These are phyloP conservation scores for Phaseolus coccineus DNA, from an alignment of 331 rosid genomes.

Conservation along the genomic window DNA sequence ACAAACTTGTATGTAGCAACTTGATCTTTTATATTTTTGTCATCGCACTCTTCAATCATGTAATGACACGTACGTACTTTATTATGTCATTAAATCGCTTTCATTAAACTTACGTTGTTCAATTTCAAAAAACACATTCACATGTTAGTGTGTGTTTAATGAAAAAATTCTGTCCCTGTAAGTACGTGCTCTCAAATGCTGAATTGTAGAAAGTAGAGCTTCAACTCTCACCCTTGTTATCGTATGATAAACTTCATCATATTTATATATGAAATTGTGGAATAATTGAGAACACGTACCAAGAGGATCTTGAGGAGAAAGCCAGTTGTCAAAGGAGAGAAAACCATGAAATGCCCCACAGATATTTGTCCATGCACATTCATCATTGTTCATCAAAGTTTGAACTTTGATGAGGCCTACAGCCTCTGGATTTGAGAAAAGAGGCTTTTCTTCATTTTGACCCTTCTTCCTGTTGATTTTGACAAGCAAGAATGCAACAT, in stretches of 20 bases:
- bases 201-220: neutral
- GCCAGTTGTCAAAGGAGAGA: conserved; percentile 56
- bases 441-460: conserved; percentile 47
- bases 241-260: neutral
- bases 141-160: neutral
- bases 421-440: conserved; percentile 50
- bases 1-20: neutral
- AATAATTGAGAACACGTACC: conserved; percentile 41
- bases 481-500: neutral
- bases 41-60: neutral
- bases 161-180: neutral
- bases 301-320: conserved; percentile 49
- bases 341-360: conserved; percentile 47
- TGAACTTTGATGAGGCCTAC: conserved; percentile 41
- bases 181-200: neutral
- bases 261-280: conserved; percentile 5
- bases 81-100: neutral
- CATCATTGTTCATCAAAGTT: conserved; percentile 53
- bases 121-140: neutral
- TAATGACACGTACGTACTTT: neutral
- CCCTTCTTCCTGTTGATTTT: conserved; percentile 40
- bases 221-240: neutral
- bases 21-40: neutral
- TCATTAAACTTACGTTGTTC: neutral
- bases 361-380: conserved; percentile 51